A percentile compares a stretch with the other conserved stretches of the same genome.
Conservation (phyloP, 148 eudicot genomes). For the Suaeda aralocaspica region DNA sequence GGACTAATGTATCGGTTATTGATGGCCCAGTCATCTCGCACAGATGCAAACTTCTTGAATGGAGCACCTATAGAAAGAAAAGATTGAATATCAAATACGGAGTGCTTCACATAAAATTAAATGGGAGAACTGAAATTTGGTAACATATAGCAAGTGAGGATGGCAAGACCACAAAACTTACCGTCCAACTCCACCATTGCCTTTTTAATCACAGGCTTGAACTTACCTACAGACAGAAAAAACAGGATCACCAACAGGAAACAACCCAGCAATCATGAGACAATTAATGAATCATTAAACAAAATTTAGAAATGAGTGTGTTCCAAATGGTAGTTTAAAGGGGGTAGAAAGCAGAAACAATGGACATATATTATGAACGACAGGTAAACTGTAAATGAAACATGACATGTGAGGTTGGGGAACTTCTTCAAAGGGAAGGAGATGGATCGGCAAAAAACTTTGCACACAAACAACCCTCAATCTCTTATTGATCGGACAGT, state of each 20-base stretch:
- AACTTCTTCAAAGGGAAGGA: not conserved
- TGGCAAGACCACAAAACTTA: constrained; percentile 14
- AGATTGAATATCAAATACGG: too few species aligned
- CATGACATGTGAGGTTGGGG: not conserved
- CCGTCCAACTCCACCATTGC: constrained; percentile 99
- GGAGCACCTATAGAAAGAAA: constrained; percentile 64
- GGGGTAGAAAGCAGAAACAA: not conserved
- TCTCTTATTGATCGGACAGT: too few species aligned
- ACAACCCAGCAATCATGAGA: not conserved
- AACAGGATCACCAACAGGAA: not conserved
- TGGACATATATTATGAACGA: not conserved
- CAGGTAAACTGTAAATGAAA: not conserved
- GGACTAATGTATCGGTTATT: constrained; percentile 88
- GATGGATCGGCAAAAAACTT: not conserved
- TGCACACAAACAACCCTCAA: too few species aligned
- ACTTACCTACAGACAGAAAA: constrained; percentile 59
- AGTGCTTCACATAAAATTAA: not conserved
- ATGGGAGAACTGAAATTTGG: not conserved
- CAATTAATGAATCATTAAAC: not conserved
- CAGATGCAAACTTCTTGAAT: constrained; percentile 79
- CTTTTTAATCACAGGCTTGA: constrained; percentile 99
- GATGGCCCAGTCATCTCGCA: constrained; percentile 91
- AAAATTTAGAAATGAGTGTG: not conserved
- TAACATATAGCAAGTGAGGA: too few species aligned
- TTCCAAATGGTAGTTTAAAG: not conserved